Base-by-base conservation (phyloP, 495 filamentous ascomycete species). In the Penicillium cataractarum region DNA sequence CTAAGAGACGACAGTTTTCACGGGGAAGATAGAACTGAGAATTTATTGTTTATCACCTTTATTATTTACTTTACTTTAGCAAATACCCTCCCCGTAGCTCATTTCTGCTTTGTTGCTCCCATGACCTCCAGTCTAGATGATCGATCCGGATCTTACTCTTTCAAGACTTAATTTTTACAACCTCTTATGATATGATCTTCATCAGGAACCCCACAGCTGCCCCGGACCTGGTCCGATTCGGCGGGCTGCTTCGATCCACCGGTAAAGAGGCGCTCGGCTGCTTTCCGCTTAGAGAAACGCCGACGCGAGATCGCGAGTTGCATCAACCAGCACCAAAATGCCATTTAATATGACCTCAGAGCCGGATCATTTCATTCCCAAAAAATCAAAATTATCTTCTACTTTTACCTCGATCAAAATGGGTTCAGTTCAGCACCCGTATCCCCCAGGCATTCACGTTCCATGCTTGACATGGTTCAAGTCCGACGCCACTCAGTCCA, bases 391-490 rank as follows among this genome's bases (percentile, higher is more conserved):
- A 17, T n/a, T n/a, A 24, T 29, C 49, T 4, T 51, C 46, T 15
- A 26, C 27, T 24, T 9, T 46, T 46, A n/a, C 19, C 17, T 49
- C 35, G 8, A 39, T 10, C 42, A 52, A 61, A 24, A 66, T 66
- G 64, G 59, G 59, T 24, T 66, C 64, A 7, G 58, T 57, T 35
- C 55, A 54, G 26, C 46, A 49, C 22, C 27, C 57, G 15, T 76
- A 72, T 52, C 72, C 72, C 2, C 62, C 63, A 9, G 75, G 75
- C 12, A 71, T 79, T 57, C 74, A 76, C 60, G 74, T 69, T 29
- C 75, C 72, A 9, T 62, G 59, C 51, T 60, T 78, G 58, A 78
- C 75, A 1, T 79, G 65, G 65, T 79, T 79, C 58, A 65, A 62
- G 29, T 55, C 64, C 42, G 62, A 68, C 42, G 35, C 58, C 13